Evolutionary conservation across 1,284 basidiomycete species (phyloP), one percentile per base, ranked within the genome.

Genomic region (Malassezia brasiliensis): DNA sequence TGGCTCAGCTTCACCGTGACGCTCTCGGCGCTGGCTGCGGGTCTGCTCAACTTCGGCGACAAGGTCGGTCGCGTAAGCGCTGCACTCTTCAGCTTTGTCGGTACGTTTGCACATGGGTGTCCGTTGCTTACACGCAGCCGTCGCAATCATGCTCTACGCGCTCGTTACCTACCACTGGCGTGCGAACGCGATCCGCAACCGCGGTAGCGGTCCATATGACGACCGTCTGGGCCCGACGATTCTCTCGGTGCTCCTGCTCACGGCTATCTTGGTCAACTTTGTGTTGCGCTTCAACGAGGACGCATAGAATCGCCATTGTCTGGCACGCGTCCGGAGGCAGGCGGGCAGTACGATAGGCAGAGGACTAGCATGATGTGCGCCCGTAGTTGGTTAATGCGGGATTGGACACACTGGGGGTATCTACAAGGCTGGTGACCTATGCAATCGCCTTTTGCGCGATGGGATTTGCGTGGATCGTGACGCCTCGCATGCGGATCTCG

Each of bases 61-160:
- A 66, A 52, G 59, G 84, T 93, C 56, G 88, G 90, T 47, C 88
- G 85, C 74, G 89, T 93, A 61, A 88, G 87, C 66, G 89, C 89
- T 36, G 88, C 84, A 28, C 85, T 93, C 85, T 93, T 93, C 78
- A 90, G 87, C 39, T 77, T 86, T 59, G 88, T 93, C 59, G 88
- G 89, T 89, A 65, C 69, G 87, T 80, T 38, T 15, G 19, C 20
- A 30, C 40, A 17, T 22, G 35, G 41, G 38, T 5, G n/a, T 2
- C 4, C 4, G 4, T 7, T 7, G 7, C 8, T 30, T 5, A 45
- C 5, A 12, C 28, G 14, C 68, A 93, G 91, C 93, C 38, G 88
- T 96, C 83, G 87, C 83, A 12, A 90, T 96, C 64, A 96, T 96
- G 93, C 76, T 90, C 31, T 96, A 96, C 76, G 93, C 94, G 1